phyloP scores from a whole-genome alignment of 2,329 filamentous ascomycete genomes.

The Trichoderma arundinaceum region DNA sequence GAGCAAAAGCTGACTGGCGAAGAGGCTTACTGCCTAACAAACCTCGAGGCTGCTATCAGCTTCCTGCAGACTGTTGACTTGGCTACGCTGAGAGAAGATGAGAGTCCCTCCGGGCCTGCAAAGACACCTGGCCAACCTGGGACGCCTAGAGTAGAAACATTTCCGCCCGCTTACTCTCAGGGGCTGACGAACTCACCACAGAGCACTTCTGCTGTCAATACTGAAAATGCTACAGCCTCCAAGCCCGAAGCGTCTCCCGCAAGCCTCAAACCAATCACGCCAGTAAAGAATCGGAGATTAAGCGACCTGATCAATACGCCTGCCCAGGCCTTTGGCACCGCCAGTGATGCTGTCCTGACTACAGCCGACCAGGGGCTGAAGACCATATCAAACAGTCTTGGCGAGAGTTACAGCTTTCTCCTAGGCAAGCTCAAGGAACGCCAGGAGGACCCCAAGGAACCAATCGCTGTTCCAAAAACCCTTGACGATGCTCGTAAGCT shows the following conservation, averaged over 20 bases:
- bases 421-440: constrained; percentile 85
- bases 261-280: constrained; percentile 53
- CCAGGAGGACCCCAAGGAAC: constrained; percentile 51
- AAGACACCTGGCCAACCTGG: constrained; percentile 59
- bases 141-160: constrained; percentile 59
- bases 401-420: constrained; percentile 91
- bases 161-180: constrained; percentile 62
- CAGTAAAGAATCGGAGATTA: constrained; percentile 72
- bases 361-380: constrained; percentile 92
- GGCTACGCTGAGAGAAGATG: constrained; percentile 82
- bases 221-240: constrained; percentile 43
- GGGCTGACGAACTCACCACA: constrained; percentile 47
- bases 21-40: constrained; percentile 94
- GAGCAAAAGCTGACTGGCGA: constrained; percentile 88
- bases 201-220: constrained; percentile 43
- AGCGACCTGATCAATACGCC: constrained; percentile 88
- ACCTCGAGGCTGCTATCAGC: constrained; percentile 90
- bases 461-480: constrained; percentile 78
- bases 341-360: constrained; percentile 82
- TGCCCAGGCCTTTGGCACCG: constrained; percentile 78
- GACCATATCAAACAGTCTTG: constrained; percentile 86
- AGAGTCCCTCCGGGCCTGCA: constrained; percentile 69
- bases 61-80: constrained; percentile 96
- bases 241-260: constrained; percentile 49
- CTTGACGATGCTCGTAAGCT: constrained; percentile 91